Percentiles rank a stretch among this genome's conserved stretches.
Evolutionary conservation across 176 grass and related monocot species (phyloP).

Genomic region (Cenchrus purpureus): DNA sequence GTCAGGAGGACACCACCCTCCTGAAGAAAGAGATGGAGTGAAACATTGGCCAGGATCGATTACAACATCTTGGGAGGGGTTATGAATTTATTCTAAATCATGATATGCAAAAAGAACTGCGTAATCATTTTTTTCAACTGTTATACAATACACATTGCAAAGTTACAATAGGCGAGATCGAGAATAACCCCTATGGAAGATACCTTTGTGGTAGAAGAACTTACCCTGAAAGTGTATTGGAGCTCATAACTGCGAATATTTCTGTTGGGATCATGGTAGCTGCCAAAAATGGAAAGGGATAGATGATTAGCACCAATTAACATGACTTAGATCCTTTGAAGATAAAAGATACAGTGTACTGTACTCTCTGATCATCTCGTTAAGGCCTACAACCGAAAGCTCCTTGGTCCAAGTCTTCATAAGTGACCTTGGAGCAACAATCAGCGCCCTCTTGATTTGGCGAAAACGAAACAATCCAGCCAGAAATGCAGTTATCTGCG

Average conservation of each 20-base stretch:
- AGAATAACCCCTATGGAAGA: background rate
- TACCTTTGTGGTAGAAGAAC: slow-evolving; percentile 28
- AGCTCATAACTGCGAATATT: slow-evolving; percentile 75
- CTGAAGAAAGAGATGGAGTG: slow-evolving; percentile 45
- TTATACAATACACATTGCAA: background rate
- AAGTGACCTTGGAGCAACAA: slow-evolving; percentile 92
- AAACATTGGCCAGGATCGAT: slow-evolving; percentile 11
- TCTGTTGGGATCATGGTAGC: slow-evolving; percentile 65
- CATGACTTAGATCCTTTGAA: slow-evolving; percentile 7
- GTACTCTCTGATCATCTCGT: slow-evolving; percentile 75
- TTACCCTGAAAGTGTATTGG: slow-evolving; percentile 67
- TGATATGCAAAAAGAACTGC: background rate
- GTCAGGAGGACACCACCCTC: slow-evolving; percentile 81
- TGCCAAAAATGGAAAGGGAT: slow-evolving; percentile 31
- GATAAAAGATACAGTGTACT: background rate
- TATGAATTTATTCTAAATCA: slow-evolving; percentile 6
- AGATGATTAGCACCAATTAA: slow-evolving; percentile 1
- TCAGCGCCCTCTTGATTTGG: slow-evolving; percentile 72
- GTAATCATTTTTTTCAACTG: background rate
- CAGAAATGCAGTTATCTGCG: slow-evolving; percentile 83
- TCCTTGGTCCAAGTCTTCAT: slow-evolving; percentile 80
- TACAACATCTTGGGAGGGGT: slow-evolving; percentile 24
- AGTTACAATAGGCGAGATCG: background rate
- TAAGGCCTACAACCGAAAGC: slow-evolving; percentile 72
- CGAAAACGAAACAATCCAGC: slow-evolving; percentile 70